These are phyloP conservation scores for Aspergillus pseudonomiae DNA, from an alignment of 2,329 filamentous ascomycete genomes.

Conservation along the genomic window DNA sequence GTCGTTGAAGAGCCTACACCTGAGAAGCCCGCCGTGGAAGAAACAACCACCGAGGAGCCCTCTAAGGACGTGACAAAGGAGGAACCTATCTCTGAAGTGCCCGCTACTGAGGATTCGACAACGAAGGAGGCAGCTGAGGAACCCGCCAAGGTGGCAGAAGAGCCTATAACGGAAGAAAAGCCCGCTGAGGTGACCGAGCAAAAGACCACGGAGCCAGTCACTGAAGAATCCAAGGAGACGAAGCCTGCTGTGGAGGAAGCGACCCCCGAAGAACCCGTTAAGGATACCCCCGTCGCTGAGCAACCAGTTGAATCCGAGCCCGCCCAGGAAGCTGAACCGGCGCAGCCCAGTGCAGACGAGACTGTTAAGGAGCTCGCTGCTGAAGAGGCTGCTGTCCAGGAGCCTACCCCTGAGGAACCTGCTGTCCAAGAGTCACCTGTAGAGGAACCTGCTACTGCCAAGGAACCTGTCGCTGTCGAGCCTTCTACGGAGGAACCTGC, in stretches of 20 bases:
- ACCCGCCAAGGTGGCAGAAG: not conserved
- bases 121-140: conserved; percentile 2
- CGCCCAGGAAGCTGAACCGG: conserved; percentile 10
- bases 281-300: conserved; percentile 7
- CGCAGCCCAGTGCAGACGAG: conserved; percentile 11
- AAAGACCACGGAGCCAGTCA: conserved; percentile 4
- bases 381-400: not conserved
- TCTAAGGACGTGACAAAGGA: conserved; percentile 7
- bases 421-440: not conserved
- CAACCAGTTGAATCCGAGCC: conserved; percentile 8
- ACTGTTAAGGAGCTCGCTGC: conserved; percentile 9
- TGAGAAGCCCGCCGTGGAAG: conserved; percentile 1
- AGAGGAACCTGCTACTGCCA: not conserved
- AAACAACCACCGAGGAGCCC: conserved; percentile 6
- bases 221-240: conserved; percentile 8
- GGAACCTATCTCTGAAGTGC: conserved; percentile 6
- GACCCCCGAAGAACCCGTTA: conserved; percentile 1
- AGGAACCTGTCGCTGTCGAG: conserved; percentile 7
- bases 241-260: conserved; percentile 2
- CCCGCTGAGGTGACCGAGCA: conserved; percentile 1
- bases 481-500: conserved; percentile 11
- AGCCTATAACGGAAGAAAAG: not conserved
- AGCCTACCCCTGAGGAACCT: not conserved
- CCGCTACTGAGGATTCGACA: conserved; percentile 3
- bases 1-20: conserved; percentile 6